Percentiles rank a stretch among this genome's conserved stretches.
Conservation (phyloP, 2,329 filamentous ascomycete species). For the Pestalotiopsis fici region DNA sequence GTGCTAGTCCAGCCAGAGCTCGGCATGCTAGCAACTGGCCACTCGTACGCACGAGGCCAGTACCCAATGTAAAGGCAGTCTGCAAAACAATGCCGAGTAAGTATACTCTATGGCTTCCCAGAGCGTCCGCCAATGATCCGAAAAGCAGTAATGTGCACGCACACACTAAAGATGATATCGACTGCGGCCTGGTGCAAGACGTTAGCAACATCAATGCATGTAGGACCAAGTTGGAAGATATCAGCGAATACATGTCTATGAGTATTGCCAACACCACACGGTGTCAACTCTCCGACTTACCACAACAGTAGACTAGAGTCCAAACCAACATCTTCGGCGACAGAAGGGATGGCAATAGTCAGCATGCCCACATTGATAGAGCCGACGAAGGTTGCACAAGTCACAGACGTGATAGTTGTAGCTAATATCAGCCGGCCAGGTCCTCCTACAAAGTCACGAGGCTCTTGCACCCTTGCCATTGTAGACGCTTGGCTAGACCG, state of each 20-base stretch:
- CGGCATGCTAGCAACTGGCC: neutral
- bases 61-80: neutral
- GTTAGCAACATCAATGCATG: neutral
- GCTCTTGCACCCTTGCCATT: neutral
- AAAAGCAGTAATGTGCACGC: neutral
- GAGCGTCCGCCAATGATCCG: neutral
- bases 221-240: neutral
- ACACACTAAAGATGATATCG: neutral
- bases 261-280: neutral
- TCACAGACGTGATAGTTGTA: neutral
- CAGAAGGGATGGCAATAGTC: neutral
- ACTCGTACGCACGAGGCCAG: neutral
- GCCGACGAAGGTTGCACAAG: neutral
- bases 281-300: neutral
- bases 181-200: neutral
- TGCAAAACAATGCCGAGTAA: neutral
- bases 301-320: neutral
- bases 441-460: neutral
- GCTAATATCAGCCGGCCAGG: neutral
- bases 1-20: neutral
- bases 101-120: neutral
- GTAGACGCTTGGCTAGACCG: neutral
- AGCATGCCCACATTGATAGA: neutral
- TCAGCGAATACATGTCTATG: too few species aligned
- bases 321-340: neutral